phyloP scores from a whole-genome alignment of 192 early-diverging fungal species.

The Backusella liffmaniae region DNA sequence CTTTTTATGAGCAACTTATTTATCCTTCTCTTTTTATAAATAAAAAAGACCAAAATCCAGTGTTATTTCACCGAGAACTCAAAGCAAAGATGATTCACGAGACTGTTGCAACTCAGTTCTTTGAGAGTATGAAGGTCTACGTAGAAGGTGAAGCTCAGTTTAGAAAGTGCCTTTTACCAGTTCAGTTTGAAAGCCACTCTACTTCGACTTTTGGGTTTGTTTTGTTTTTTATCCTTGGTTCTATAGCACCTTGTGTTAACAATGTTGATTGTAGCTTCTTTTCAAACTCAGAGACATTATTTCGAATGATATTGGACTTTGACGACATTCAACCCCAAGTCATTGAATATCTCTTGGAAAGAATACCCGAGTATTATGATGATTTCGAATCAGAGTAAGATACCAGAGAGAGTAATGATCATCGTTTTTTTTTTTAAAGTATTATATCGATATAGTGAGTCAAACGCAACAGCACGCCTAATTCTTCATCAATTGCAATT shows the following conservation, averaged over 20 bases:
- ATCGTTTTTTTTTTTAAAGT: background rate
- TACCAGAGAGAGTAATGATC: no score
- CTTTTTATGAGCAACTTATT: no score
- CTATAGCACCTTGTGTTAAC: no score
- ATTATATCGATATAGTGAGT: constrained; percentile 31
- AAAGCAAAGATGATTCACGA: constrained; percentile 2
- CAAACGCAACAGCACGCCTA: constrained; percentile 50
- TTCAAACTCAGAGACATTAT: constrained; percentile 50
- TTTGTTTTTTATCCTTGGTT: background rate
- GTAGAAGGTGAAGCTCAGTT: background rate
- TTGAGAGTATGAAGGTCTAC: constrained; percentile 16
- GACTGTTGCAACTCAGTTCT: constrained; percentile 2
- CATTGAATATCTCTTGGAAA: constrained; percentile 53
- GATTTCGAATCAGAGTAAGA: constrained; percentile 39
- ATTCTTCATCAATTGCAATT: constrained; percentile 75
- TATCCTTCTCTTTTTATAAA: no score
- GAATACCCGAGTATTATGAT: constrained; percentile 59
- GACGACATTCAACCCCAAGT: constrained; percentile 59
- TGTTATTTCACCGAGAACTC: constrained; percentile 20
- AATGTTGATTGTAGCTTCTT: background rate
- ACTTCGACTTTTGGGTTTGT: background rate
- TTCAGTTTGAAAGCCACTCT: background rate
- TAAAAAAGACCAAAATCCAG: background rate
- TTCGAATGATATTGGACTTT: constrained; percentile 57
- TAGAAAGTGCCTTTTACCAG: constrained; percentile 26